Evolutionary conservation across 139 green algal genomes (phyloP), one percentile per base, ranked within the genome.

Genomic region (Chlamydomonas sp.): DNA sequence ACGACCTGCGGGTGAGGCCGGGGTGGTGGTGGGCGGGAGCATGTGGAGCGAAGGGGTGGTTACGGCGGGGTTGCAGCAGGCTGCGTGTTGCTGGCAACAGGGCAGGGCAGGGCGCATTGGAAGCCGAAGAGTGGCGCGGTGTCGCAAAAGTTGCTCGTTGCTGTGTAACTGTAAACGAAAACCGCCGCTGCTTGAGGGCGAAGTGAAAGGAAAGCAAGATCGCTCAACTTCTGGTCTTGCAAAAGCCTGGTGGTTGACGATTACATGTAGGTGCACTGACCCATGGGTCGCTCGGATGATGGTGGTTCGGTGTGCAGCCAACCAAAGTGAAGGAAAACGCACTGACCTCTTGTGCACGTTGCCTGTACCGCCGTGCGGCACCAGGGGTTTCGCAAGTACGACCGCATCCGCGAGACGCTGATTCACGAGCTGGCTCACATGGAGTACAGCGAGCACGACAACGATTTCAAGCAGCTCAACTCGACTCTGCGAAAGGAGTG

Each of bases 381-480:
- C 69, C 82, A 86, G 72, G 95, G 95, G 31, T 96, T 97, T 80
- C 88, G 95, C 58, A 95, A 95, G 85, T 96, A 96, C 84, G 67
- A 93, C 17, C 66, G 83, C 31, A 98, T 99, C 18, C 73, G 93
- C 1, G 92, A 97, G 83, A 99, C 97, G 9, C 91, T 99, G 61
- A 79, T 97, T 74, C 97, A 99, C 86, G 96, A 98, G 91, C 90
- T 98, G 71, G 91, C 96, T 0, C 97, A 98, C 93, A 98, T 97
- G 92, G 95, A 97, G 88, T 85, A 62, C 18, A 64, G 84, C n/a
- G 95, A 98, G 57, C 96, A 99, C 83, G 95, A 97, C 90, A 81
- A 83, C 69, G 90, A 94, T 63, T 99, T 99, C 91, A 97, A 98
- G 89, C 72, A 89, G 97, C 61, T 80, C 49, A 88, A 88, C 74